Evolutionary conservation across 208 protist species (phyloP), one percentile per base, ranked within the genome.

Genomic region (Trypanosomatidae sp.): DNA sequence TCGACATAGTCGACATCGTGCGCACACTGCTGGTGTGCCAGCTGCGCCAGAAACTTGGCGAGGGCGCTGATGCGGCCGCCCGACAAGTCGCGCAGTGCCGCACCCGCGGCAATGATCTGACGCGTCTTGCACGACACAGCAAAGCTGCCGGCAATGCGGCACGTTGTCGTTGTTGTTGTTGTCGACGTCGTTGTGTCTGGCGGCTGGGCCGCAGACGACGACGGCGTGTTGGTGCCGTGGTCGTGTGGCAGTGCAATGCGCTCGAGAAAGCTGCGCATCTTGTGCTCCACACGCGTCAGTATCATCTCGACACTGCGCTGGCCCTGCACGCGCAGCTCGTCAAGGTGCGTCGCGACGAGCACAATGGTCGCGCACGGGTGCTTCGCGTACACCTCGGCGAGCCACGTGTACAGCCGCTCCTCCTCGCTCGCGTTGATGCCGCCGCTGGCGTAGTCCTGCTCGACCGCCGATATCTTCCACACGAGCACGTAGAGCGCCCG

Each of bases 381-480:
- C 42, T 91, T 90, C 32, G 86, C 67, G 48, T 89, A 88, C 20
- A 94, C 75, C 60, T 91, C 75, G n/a, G 70, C 64, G 35, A 85
- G 73, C 76, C 78, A 91, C 43, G 67, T 74, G 39, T 86, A 74
- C 56, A 94, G 63, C 4, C 78, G 75, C 52, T 85, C 56, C 59
- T 94, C 81, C 63, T 94, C 79, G 4, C 61, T 53, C 6, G 35
- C 56, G 55, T 69, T 85, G 56, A 91, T 91, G 44, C 79, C 76
- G 39, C 54, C 75, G 55, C 62, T 78, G 38, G 77, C 66, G 57
- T 78, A 87, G 53, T 84, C 77, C 56, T 89, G 77, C 58, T 91
- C 81, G 25, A 90, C 63, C 24, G 69, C 72, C 11, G 78, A 94
- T 16, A 94, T 68, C 53, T 92, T 92, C 83, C 87, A 94, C 28